These are phyloP conservation scores for Nitzschia palea DNA, from an alignment of 108 stramenopile species.

Conservation along the genomic window DNA sequence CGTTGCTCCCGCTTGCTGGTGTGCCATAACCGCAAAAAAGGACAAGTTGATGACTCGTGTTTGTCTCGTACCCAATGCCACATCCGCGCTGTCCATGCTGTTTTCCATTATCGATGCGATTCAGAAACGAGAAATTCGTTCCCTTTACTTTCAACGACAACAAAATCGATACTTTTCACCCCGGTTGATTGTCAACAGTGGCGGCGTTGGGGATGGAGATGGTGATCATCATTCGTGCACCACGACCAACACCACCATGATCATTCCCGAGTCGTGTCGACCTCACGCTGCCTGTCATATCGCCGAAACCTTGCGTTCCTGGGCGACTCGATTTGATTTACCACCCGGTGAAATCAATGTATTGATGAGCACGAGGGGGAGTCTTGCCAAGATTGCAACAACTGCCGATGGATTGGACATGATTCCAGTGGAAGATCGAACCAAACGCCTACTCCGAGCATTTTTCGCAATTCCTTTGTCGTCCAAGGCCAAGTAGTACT, in stretches of 20 bases:
- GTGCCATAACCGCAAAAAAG: too few species aligned
- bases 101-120: neutral
- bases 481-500: too few species aligned
- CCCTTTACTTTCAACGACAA: neutral
- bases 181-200: too few species aligned
- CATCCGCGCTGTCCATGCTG: neutral
- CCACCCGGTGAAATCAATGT: slow-evolving; percentile 52
- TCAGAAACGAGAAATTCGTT: neutral
- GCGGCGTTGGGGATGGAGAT: too few species aligned
- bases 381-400: slow-evolving; percentile 38
- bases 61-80: neutral
- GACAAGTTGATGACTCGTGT: neutral
- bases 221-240: neutral
- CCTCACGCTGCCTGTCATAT: slow-evolving; percentile 32
- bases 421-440: slow-evolving; percentile 45
- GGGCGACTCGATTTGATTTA: slow-evolving; percentile 47
- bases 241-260: neutral
- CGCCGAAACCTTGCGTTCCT: slow-evolving; percentile 32
- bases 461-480: too few species aligned
- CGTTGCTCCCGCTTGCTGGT: too few species aligned
- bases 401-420: slow-evolving; percentile 34
- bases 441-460: slow-evolving; percentile 32
- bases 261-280: slow-evolving; percentile 2
- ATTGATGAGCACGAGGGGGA: slow-evolving; percentile 42
- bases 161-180: neutral